These are phyloP conservation scores for Hyphodiscus hymeniophilus DNA, from an alignment of 495 filamentous ascomycete species.

Conservation along the genomic window DNA sequence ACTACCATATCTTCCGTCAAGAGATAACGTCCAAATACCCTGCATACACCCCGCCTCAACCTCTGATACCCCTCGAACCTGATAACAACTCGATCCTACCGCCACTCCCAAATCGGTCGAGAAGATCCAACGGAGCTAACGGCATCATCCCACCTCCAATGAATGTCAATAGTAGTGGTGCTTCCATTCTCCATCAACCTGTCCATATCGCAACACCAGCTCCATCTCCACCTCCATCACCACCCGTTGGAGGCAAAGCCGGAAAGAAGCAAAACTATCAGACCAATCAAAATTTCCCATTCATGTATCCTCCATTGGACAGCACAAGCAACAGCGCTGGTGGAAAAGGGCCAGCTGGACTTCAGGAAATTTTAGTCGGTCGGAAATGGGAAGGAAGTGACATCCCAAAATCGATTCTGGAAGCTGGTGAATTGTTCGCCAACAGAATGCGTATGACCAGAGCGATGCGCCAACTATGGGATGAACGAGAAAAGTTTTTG, in stretches of 20 bases:
- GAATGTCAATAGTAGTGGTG: slow-evolving; percentile 46
- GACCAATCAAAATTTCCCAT: slow-evolving; percentile 97
- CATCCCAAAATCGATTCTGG: slow-evolving; percentile 84
- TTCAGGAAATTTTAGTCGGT: slow-evolving; percentile 69
- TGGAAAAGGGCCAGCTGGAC: slow-evolving; percentile 70
- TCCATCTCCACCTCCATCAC: slow-evolving; percentile 93
- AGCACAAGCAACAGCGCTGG: slow-evolving; percentile 73
- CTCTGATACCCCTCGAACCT: slow-evolving; percentile 75
- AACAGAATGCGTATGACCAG: slow-evolving; percentile 81
- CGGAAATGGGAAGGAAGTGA: slow-evolving; percentile 85
- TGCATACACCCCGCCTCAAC: slow-evolving; percentile 82
- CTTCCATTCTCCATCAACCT: slow-evolving; percentile 87
- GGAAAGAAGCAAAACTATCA: slow-evolving; percentile 99
- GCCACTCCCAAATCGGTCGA: slow-evolving; percentile 66
- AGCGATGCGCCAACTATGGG: slow-evolving; percentile 88
- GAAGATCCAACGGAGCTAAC: slow-evolving; percentile 36
- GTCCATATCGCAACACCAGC: slow-evolving; percentile 97
- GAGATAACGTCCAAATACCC: slow-evolving; percentile 99
- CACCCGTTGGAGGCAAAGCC: slow-evolving; percentile 81
- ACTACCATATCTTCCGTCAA: slow-evolving; percentile 93
- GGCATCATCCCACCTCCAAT: slow-evolving; percentile 37
- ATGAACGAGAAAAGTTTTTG: slow-evolving; percentile 83
- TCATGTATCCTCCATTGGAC: slow-evolving; percentile 90
- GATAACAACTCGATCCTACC: slow-evolving; percentile 89
- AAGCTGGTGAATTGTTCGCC: slow-evolving; percentile 90